These are phyloP conservation scores for Amanita pallidorosea DNA, from an alignment of 768 basidiomycete species.

Conservation along the genomic window DNA sequence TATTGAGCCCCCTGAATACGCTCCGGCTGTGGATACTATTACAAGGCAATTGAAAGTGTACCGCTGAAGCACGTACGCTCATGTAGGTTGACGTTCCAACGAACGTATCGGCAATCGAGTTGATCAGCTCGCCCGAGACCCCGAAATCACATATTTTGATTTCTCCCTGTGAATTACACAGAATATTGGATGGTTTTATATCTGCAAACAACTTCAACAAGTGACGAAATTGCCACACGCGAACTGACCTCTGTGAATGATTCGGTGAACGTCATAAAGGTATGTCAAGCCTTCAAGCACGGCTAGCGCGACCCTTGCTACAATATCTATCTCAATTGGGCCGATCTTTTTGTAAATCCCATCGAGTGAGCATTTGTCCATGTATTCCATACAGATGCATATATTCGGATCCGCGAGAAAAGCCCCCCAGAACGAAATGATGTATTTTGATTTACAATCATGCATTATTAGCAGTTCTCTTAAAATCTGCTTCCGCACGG, in stretches of 20 bases:
- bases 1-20: constrained; percentile 98
- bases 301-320: constrained; percentile 88
- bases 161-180: constrained; percentile 87
- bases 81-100: constrained; percentile 99
- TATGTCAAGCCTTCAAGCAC: constrained; percentile 94
- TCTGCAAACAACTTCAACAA: constrained; percentile 35
- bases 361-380: constrained; percentile 92
- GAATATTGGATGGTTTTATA: constrained; percentile 98
- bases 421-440: constrained; percentile 96
- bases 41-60: constrained; percentile 8
- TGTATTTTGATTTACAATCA: constrained; percentile 87
- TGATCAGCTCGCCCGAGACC: constrained; percentile 96
- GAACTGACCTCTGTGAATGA: constrained; percentile 89
- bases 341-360: constrained; percentile 95
- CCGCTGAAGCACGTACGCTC: constrained; percentile 59
- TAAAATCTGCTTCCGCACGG: constrained; percentile 94
- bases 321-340: constrained; percentile 84
- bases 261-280: constrained; percentile 93
- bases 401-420: constrained; percentile 97
- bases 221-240: not conserved
- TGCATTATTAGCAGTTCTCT: constrained; percentile 99
- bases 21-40: constrained; percentile 60
- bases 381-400: constrained; percentile 97
- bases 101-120: constrained; percentile 97
- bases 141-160: constrained; percentile 99